Evolutionary conservation across 106 monocot species (phyloP).

Genomic region (Posidonia australis): DNA sequence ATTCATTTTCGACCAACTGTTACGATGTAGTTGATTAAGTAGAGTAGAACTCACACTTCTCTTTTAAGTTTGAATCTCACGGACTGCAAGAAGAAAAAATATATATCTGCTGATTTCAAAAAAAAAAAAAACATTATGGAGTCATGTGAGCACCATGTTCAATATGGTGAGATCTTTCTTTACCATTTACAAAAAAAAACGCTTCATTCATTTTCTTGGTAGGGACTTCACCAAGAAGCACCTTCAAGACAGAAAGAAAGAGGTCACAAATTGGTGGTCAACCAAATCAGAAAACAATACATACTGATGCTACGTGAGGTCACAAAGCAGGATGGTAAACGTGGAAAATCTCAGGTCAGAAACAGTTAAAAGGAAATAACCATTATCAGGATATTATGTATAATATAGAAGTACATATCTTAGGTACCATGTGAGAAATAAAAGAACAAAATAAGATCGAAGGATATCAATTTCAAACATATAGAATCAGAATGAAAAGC

Average conservation of each 20-base stretch:
- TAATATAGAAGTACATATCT: background rate
- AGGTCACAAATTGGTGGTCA: background rate
- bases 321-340: background rate
- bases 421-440: background rate
- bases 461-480: background rate
- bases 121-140: no score
- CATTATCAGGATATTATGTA: background rate
- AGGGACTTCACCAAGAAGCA: slow-evolving; percentile 64
- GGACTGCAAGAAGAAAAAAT: no score
- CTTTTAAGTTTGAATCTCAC: no score
- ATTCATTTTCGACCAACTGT: no score
- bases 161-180: no score
- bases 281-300: background rate
- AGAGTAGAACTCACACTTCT: background rate
- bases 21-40: no score
- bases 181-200: slow-evolving; percentile 50
- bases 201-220: slow-evolving; percentile 23
- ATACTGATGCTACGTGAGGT: background rate
- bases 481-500: background rate
- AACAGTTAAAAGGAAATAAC: background rate
- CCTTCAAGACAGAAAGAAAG: slow-evolving; percentile 25
- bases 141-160: no score
- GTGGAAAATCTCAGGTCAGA: background rate
- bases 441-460: background rate
- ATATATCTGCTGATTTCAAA: no score